Conservation (phyloP, 1,284 basidiomycete genomes). For the Boletus mariae region DNA sequence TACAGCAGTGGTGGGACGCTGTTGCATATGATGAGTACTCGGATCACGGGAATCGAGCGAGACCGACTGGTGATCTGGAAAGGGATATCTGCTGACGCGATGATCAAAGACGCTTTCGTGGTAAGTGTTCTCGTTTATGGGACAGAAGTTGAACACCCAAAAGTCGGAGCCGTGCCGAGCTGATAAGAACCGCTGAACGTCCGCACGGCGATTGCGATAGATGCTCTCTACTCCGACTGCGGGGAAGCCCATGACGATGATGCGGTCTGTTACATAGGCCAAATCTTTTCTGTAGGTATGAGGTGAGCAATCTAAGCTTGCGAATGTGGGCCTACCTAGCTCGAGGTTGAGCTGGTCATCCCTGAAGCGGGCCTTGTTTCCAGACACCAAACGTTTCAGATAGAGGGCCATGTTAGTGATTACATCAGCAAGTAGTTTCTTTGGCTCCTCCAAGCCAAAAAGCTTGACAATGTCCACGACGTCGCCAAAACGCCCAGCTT, state of each 20-base stretch:
- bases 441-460: conserved; percentile 8
- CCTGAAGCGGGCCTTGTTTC: conserved; percentile 73
- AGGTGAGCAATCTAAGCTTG: background rate
- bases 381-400: conserved; percentile 67
- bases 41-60: background rate
- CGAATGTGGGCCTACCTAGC: conserved; percentile 41
- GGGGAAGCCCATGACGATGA: conserved; percentile 91
- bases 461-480: conserved; percentile 30
- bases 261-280: conserved; percentile 76
- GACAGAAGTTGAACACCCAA: conserved; percentile 88
- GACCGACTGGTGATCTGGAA: conserved; percentile 83
- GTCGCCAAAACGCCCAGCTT: conserved; percentile 52
- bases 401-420: conserved; percentile 47
- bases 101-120: conserved; percentile 57
- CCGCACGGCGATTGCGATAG: conserved; percentile 78
- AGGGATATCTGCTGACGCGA: conserved; percentile 80
- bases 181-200: conserved; percentile 77
- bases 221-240: conserved; percentile 76
- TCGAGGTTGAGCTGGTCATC: conserved; percentile 69
- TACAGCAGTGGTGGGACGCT: conserved; percentile 82
- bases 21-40: background rate
- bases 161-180: conserved; percentile 72
- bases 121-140: conserved; percentile 71
- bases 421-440: conserved; percentile 18
- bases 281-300: conserved; percentile 48